Percentiles rank a stretch among this genome's conserved stretches.
phyloP scores from a whole-genome alignment of 306 rosid genomes.

The Cucurbita maxima region DNA sequence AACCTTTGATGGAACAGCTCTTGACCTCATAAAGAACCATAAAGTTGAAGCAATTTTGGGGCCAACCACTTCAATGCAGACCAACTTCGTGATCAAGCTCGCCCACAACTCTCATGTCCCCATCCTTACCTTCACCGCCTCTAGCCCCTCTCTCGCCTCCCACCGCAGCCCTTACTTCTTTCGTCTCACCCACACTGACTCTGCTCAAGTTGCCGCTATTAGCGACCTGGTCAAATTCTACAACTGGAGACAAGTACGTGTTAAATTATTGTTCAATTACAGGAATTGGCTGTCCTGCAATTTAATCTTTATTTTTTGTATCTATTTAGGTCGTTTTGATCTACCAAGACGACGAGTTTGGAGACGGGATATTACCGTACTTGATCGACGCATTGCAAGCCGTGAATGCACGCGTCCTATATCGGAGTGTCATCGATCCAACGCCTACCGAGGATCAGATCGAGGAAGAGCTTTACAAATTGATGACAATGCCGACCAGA shows the following conservation, averaged over 20 bases:
- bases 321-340: slow-evolving; percentile 20
- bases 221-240: slow-evolving; percentile 18
- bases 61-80: slow-evolving; percentile 28
- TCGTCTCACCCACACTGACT: slow-evolving; percentile 24
- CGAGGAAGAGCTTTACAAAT: slow-evolving; percentile 19
- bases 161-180: slow-evolving; percentile 31
- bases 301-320: too few species aligned
- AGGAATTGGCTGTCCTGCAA: too few species aligned
- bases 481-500: slow-evolving; percentile 29
- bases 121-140: slow-evolving; percentile 37
- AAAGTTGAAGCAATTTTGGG: slow-evolving; percentile 32
- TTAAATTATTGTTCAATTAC: too few species aligned
- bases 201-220: slow-evolving; percentile 28
- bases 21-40: slow-evolving; percentile 11
- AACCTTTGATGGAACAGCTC: background rate
- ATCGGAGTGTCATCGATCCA: slow-evolving; percentile 19
- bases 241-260: slow-evolving; percentile 15
- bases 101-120: slow-evolving; percentile 39
- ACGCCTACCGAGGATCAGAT: slow-evolving; percentile 22
- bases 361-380: slow-evolving; percentile 26
- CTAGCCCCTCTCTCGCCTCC: slow-evolving; percentile 30
- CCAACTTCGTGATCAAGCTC: slow-evolving; percentile 31
- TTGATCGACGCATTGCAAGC: slow-evolving; percentile 28
- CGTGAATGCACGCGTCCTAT: slow-evolving; percentile 11
- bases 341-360: slow-evolving; percentile 25